A percentile compares a stretch with the other conserved stretches of the same genome.
These are phyloP conservation scores for Mariannaea sp. DNA, from an alignment of 2,329 filamentous ascomycete genomes.

Conservation along the genomic window DNA sequence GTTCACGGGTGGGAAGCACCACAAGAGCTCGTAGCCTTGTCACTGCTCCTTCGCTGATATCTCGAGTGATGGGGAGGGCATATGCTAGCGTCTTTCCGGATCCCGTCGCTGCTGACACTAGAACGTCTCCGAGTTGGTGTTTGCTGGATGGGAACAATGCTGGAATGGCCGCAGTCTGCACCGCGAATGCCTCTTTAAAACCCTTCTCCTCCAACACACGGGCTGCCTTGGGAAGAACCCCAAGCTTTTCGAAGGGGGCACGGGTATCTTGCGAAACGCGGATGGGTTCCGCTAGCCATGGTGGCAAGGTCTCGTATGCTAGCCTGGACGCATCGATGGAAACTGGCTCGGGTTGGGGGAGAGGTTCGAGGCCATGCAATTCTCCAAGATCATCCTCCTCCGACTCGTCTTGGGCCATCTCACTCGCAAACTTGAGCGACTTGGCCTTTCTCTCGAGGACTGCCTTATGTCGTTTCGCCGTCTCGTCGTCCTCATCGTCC, in stretches of 20 bases:
- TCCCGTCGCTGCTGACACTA: constrained; percentile 90
- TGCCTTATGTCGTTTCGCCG: constrained; percentile 51
- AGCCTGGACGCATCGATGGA: constrained; percentile 62
- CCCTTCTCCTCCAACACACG: constrained; percentile 67
- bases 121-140: constrained; percentile 73
- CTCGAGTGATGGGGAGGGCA: constrained; percentile 80
- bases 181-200: constrained; percentile 48
- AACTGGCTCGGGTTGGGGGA: constrained; percentile 76
- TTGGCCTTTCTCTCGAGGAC: constrained; percentile 62
- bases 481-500: constrained; percentile 35
- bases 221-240: constrained; percentile 64
- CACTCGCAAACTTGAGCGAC: constrained; percentile 55
- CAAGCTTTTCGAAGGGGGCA: constrained; percentile 65
- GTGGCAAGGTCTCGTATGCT: constrained; percentile 77
- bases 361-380: constrained; percentile 74
- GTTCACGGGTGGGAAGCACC: constrained; percentile 86
- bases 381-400: constrained; percentile 46
- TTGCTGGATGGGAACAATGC: constrained; percentile 71
- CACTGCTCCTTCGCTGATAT: constrained; percentile 66
- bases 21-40: constrained; percentile 78
- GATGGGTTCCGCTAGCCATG: constrained; percentile 80
- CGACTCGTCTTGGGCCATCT: constrained; percentile 43
- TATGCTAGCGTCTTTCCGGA: constrained; percentile 96
- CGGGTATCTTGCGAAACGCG: constrained; percentile 65
- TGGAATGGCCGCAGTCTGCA: constrained; percentile 66